Evolutionary conservation across 2,329 filamentous ascomycete species (phyloP).

Genomic region (Penicillium glabrum): DNA sequence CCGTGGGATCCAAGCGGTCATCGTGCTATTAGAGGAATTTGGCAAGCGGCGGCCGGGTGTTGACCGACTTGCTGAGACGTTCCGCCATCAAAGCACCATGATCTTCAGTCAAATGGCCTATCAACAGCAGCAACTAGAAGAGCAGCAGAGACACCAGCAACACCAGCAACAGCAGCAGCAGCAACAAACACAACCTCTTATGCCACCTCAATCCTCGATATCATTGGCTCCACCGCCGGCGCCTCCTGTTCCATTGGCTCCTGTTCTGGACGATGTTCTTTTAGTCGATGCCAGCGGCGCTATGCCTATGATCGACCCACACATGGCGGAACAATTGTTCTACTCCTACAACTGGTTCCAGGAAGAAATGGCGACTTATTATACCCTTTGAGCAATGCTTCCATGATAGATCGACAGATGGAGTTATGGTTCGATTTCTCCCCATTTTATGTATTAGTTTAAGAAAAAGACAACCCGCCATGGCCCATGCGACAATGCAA

Average conservation of each 20-base stretch:
- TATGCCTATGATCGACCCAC: conserved; percentile 35
- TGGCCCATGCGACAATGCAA: no score
- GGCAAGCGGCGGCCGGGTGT: conserved; percentile 39
- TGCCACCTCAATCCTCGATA: conserved; percentile 18
- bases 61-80: conserved; percentile 37
- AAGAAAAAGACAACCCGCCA: background rate
- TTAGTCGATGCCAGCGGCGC: conserved; percentile 32
- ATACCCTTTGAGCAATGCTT: conserved; percentile 33
- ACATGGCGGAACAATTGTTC: conserved; percentile 38
- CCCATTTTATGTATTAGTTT: background rate
- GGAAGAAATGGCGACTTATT: conserved; percentile 40
- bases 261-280: conserved; percentile 36
- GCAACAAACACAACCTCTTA: conserved; percentile 10
- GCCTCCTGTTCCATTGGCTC: conserved; percentile 30
- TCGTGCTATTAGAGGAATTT: conserved; percentile 40
- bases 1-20: conserved; percentile 36
- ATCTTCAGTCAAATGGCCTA: conserved; percentile 39
- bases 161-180: conserved; percentile 18
- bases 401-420: conserved; percentile 7
- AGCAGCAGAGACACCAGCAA: conserved; percentile 14
- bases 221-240: conserved; percentile 20
- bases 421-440: background rate
- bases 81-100: conserved; percentile 39
- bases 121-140: conserved; percentile 31
- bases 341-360: conserved; percentile 43